phyloP scores from a whole-genome alignment of 306 rosid genomes.

The Trichosanthes truncata region DNA sequence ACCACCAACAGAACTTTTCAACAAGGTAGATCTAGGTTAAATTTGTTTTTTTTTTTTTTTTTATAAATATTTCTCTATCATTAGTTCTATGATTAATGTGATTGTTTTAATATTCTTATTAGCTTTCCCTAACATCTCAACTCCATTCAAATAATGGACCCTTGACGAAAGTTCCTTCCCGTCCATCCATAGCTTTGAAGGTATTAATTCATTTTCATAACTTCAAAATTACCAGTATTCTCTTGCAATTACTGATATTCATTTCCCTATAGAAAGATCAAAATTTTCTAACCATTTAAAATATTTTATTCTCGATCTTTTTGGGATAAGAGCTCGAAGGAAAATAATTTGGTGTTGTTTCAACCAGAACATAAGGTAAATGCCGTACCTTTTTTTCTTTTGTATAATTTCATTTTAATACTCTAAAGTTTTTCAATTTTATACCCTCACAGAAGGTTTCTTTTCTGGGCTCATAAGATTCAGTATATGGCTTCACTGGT shows the following conservation, averaged over 20 bases:
- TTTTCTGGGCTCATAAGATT: not conserved
- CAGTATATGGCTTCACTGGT: not conserved
- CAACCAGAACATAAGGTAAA: conserved; percentile 54
- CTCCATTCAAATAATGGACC: conserved; percentile 38
- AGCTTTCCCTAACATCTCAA: conserved; percentile 70
- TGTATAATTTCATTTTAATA: not conserved
- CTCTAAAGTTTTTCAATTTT: not conserved
- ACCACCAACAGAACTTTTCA: conserved; percentile 78
- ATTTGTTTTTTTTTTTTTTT: not conserved
- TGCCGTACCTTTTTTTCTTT: not conserved
- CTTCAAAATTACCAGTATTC: not conserved
- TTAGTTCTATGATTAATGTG: not conserved
- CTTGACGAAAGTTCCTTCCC: conserved; percentile 26
- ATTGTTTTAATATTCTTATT: conserved; percentile 15
- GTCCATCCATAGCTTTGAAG: conserved; percentile 34
- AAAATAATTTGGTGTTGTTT: conserved; percentile 54
- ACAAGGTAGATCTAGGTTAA: conserved; percentile 42
- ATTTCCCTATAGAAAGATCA: not conserved
- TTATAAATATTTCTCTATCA: not conserved
- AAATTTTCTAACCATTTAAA: conserved; percentile 21
- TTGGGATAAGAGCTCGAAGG: conserved; percentile 84
- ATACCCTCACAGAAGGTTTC: not conserved
- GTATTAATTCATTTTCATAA: conserved; percentile 33
- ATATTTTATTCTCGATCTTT: conserved; percentile 12
- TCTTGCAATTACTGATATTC: conserved; percentile 1